Base-by-base conservation (phyloP, 1,284 basidiomycete genomes). In the Chondrostereum purpureum region DNA sequence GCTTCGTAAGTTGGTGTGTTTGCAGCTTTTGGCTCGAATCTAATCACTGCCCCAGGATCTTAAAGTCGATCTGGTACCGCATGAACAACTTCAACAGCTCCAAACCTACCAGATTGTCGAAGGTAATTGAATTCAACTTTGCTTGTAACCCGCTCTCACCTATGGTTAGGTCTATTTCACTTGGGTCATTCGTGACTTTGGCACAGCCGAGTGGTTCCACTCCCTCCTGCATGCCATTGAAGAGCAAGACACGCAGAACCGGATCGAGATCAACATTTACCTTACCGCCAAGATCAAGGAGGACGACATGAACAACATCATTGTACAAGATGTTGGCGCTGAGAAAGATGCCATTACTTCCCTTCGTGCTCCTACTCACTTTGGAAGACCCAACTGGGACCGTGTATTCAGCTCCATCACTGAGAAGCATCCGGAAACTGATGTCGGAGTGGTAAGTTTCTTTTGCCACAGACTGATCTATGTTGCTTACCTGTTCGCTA, bases 51-150 rank as follows among this genome's bases (percentile, higher is more conserved):
- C 21, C 17, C 51, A 84, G 83, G 35, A 91, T 93, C 56, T 68
- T 93, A 48, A 93, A 93, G 66, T 82, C 84, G n/a, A 89, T 95
- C 58, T 94, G 92, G 91, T 94, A 93, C 69, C 81, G 88, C 40
- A 86, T 91, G 81, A 92, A 92, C 68, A 83, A 83, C 64, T 72
- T 88, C 58, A 78, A 83, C 61, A 66, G 70, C 54, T 76, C 75
- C 4, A 83, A 80, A 62, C 77, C 80, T 2, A 89, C 87, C 1
- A 77, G 87, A 35, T 73, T 90, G 37, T 86, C 83, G 39, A 89
- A 89, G 67, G 71, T 61, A 57, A 54, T 50, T 53, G 19, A 42
- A 12, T 23, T 22, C 24, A 2, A 18, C 24, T 4, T 12, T 21
- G 18, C 38, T 21, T 20, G 1, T 17, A 6, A 20, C 16, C 20